phyloP scores from a whole-genome alignment of 202 grass and related monocot genomes.

The Saccharum hybrid region DNA sequence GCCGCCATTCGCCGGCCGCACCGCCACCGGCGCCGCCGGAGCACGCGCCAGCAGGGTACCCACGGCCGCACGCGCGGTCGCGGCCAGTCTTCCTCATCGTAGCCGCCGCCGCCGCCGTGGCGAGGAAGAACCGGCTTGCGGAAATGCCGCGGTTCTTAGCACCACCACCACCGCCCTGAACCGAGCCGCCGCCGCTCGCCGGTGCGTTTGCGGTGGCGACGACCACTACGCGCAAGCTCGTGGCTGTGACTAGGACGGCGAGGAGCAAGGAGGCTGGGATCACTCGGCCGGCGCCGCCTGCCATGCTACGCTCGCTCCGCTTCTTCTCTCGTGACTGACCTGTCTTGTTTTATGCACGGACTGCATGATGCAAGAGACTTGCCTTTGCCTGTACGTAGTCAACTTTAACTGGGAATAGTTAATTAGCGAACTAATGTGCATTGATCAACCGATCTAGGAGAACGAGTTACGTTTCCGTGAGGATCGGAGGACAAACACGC shows the following conservation, averaged over 20 bases:
- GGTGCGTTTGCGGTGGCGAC: background rate
- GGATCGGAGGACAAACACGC: background rate
- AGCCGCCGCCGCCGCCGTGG: background rate
- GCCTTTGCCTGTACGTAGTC: constrained; percentile 6
- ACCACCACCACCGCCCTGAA: too few species aligned
- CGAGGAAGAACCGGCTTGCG: constrained; percentile 17
- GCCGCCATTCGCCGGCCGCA: too few species aligned
- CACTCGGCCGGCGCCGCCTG: background rate
- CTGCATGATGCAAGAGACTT: background rate
- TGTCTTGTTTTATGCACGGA: background rate
- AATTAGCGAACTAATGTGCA: background rate
- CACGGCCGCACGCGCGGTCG: background rate
- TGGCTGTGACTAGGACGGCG: background rate
- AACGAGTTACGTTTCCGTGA: background rate
- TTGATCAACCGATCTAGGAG: background rate
- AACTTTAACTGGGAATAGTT: background rate
- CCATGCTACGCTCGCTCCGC: background rate
- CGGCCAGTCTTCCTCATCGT: background rate
- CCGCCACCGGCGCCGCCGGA: background rate
- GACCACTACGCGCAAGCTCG: background rate
- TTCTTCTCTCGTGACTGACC: background rate
- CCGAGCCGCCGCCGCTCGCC: background rate
- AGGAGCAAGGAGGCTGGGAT: constrained; percentile 3
- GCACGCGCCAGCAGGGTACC: background rate
- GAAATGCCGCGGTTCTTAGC: background rate